A percentile compares a stretch with the other conserved stretches of the same genome.
These are phyloP conservation scores for Trichoderma sp. DNA, from an alignment of 2,329 filamentous ascomycete species.

Conservation along the genomic window DNA sequence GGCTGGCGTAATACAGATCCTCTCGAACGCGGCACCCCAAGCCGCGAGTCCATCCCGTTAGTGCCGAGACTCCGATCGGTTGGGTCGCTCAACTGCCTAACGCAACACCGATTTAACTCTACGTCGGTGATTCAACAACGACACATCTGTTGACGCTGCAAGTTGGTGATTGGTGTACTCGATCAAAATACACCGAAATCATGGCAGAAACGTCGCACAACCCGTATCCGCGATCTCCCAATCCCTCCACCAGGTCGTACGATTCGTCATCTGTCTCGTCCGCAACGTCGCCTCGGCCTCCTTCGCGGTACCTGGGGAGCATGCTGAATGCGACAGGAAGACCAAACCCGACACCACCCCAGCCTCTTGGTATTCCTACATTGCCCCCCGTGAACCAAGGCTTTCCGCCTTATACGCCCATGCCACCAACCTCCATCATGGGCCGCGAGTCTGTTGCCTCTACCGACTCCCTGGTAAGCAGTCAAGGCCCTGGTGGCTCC, in stretches of 20 bases:
- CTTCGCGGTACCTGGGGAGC: slow-evolving; percentile 53
- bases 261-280: slow-evolving; percentile 66
- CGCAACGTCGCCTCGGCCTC: slow-evolving; percentile 58
- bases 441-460: slow-evolving; percentile 64
- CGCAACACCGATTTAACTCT: not conserved
- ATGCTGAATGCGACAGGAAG: slow-evolving; percentile 55
- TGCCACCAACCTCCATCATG: slow-evolving; percentile 50
- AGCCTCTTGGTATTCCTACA: slow-evolving; percentile 55
- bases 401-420: slow-evolving; percentile 57
- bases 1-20: slow-evolving; percentile 14
- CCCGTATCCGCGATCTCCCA: slow-evolving; percentile 61
- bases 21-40: not conserved
- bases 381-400: slow-evolving; percentile 49
- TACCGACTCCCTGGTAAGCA: slow-evolving; percentile 57
- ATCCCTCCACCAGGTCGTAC: slow-evolving; percentile 62
- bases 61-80: slow-evolving; percentile 16
- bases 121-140: slow-evolving; percentile 7
- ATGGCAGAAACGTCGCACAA: slow-evolving; percentile 60
- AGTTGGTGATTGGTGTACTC: not conserved
- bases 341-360: slow-evolving; percentile 50
- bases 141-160: not conserved
- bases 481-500: slow-evolving; percentile 45
- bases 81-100: slow-evolving; percentile 15
- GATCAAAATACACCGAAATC: slow-evolving; percentile 33
- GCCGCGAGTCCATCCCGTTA: slow-evolving; percentile 7